Percentiles rank a stretch among this genome's conserved stretches.
These are phyloP conservation scores for Phytophthora brassicae DNA, from an alignment of 352 stramenopile species.

Conservation along the genomic window DNA sequence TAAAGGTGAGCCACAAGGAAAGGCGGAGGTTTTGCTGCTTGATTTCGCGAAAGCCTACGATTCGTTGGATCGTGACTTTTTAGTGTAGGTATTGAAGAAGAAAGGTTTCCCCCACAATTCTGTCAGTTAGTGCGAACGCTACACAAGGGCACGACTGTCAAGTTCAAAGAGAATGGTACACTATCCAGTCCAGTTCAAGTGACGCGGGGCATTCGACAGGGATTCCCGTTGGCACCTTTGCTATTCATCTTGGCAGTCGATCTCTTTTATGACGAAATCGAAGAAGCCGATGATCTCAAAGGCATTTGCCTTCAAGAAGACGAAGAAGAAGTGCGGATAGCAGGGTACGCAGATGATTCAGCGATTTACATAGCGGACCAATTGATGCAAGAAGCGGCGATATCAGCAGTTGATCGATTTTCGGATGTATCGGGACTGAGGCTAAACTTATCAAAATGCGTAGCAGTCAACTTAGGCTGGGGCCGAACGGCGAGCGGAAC, in stretches of 20 bases:
- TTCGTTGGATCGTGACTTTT: neutral
- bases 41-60: slow-evolving; percentile 11
- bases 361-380: neutral
- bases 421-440: neutral
- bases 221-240: neutral
- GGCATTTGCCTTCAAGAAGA: neutral
- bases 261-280: neutral
- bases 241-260: neutral
- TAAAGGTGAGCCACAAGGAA: neutral
- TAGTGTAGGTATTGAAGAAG: neutral
- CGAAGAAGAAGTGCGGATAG: neutral
- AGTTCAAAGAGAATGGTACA: neutral
- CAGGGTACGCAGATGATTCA: neutral
- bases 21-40: neutral
- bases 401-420: neutral
- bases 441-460: neutral
- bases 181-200: neutral
- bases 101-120: slow-evolving; percentile 2
- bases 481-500: neutral
- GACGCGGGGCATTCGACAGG: neutral
- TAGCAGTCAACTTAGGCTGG: neutral
- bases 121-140: neutral
- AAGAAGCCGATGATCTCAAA: neutral
- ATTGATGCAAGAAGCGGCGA: too few species aligned
- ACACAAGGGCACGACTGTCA: neutral